Evolutionary conservation across 2,329 filamentous ascomycete species (phyloP).

Genomic region (Cercospora sojina): DNA sequence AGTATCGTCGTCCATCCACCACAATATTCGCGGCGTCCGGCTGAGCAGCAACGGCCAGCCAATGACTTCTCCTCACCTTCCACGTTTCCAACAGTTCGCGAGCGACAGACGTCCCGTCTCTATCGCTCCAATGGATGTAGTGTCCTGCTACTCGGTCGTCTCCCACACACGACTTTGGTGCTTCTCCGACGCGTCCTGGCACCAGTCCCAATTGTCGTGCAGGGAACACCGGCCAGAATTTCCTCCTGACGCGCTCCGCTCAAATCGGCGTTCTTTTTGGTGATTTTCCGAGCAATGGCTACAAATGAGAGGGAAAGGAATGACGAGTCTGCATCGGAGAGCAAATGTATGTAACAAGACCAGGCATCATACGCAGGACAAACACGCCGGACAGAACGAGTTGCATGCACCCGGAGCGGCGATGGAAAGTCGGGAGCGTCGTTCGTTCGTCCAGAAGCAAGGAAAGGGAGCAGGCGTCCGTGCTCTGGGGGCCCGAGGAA

Average conservation of each 20-base stretch:
- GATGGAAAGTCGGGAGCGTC: background rate
- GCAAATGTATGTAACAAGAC: slow-evolving; percentile 5
- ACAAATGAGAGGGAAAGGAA: slow-evolving; percentile 20
- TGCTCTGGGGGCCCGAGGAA: background rate
- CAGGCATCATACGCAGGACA: slow-evolving; percentile 10
- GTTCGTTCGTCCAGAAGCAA: slow-evolving; percentile 4
- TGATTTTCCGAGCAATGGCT: slow-evolving; percentile 8
- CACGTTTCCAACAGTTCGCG: slow-evolving; percentile 13
- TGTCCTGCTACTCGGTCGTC: background rate
- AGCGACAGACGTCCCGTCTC: slow-evolving; percentile 19
- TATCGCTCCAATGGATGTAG: slow-evolving; percentile 10
- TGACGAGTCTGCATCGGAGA: slow-evolving; percentile 14
- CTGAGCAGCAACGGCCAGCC: background rate
- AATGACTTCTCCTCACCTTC: slow-evolving; percentile 17
- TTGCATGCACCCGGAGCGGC: slow-evolving; percentile 2
- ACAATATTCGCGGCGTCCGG: background rate
- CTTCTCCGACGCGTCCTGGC: slow-evolving; percentile 13
- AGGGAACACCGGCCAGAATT: slow-evolving; percentile 3
- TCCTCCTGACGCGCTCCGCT: slow-evolving; percentile 18
- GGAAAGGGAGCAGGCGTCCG: slow-evolving; percentile 1
- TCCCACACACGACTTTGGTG: background rate
- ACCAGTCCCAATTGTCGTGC: background rate
- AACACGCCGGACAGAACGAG: background rate
- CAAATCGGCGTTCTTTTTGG: background rate
- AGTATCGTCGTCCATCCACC: slow-evolving; percentile 7